Evolutionary conservation across 148 eudicot species (phyloP).

Genomic region (Camellia lanceoleosa): DNA sequence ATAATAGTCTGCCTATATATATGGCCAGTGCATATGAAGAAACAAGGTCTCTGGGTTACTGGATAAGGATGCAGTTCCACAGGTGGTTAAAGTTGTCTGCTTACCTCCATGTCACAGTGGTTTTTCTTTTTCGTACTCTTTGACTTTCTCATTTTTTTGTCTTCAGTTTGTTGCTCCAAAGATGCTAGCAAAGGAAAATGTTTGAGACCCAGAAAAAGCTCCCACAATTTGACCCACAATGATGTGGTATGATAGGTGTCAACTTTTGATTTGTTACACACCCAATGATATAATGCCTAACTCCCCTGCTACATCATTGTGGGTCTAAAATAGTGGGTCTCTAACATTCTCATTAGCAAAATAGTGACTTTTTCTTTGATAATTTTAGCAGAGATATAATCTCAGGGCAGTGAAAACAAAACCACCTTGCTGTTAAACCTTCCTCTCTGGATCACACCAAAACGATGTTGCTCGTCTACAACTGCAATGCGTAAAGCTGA

Average conservation of each 20-base stretch:
- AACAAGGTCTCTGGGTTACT: neutral
- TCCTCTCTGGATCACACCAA: slow-evolving; percentile 98
- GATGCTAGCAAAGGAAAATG: neutral
- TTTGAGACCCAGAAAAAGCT: no score
- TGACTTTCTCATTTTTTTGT: neutral
- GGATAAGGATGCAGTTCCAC: neutral
- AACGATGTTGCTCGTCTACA: slow-evolving; percentile 94
- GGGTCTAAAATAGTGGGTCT: no score
- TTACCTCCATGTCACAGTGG: neutral
- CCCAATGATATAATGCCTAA: no score
- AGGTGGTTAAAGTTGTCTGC: neutral
- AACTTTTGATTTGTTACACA: no score
- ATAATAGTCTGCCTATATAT: neutral
- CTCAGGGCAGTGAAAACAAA: neutral
- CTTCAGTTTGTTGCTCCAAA: slow-evolving; percentile 6
- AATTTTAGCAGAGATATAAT: neutral
- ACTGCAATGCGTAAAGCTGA: slow-evolving; percentile 81
- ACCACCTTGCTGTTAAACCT: slow-evolving; percentile 87
- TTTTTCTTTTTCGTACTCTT: neutral
- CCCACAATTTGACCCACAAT: no score
- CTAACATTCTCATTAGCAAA: neutral
- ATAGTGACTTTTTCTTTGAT: neutral
- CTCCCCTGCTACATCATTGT: no score
- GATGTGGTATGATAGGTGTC: no score
- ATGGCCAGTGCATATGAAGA: neutral